Evolutionary conservation across 148 eudicot species (phyloP).

Genomic region (Chenopodium quinoa): DNA sequence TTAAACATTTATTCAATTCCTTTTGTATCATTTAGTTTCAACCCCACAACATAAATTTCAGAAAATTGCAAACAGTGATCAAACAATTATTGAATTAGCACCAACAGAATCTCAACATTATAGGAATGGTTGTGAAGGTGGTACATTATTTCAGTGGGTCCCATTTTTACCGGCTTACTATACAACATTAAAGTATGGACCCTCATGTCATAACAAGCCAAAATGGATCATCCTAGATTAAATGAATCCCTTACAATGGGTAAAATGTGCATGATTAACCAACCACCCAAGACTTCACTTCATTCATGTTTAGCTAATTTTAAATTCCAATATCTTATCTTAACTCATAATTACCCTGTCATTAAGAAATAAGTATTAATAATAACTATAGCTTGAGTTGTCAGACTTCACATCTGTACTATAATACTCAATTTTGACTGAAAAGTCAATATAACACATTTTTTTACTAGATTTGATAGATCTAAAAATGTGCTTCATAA

Average conservation of each 20-base stretch:
- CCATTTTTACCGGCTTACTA: constrained; percentile 16
- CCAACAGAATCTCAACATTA: neutral
- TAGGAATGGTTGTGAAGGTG: neutral
- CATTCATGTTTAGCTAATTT: neutral
- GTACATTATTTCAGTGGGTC: constrained; percentile 7
- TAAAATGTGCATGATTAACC: neutral
- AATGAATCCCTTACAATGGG: neutral
- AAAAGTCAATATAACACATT: neutral
- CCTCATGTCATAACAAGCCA: constrained; percentile 15
- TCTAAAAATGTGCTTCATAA: neutral
- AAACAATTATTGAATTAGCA: neutral
- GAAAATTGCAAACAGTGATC: neutral
- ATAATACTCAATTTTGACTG: neutral
- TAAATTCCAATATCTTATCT: neutral
- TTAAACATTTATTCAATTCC: neutral
- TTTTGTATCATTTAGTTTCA: neutral
- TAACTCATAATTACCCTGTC: neutral
- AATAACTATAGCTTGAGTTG: neutral
- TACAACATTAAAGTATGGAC: constrained; percentile 13
- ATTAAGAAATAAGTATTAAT: no score
- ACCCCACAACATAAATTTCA: neutral
- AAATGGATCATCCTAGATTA: neutral
- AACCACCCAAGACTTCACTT: neutral
- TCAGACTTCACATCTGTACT: neutral
- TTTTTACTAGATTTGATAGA: neutral